Base-by-base conservation (phyloP, 2,329 filamentous ascomycete species). In the Neoarthrinium moseri region DNA sequence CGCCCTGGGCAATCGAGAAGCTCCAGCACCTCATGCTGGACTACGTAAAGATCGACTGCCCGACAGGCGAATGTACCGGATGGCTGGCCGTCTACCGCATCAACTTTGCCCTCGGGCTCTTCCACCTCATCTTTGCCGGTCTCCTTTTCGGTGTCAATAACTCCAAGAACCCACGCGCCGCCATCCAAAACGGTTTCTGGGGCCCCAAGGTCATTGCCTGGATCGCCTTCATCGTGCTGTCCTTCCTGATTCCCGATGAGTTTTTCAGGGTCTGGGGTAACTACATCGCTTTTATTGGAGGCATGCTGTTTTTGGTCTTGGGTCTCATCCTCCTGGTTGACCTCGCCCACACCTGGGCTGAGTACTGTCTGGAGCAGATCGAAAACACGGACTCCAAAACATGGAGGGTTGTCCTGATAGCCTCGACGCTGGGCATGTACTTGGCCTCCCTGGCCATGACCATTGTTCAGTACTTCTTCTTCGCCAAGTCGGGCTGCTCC, bases 101-200 rank as follows among this genome's bases (percentile, higher is more conserved):
- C 77, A 97, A 96, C 73, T 99, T 97, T 63, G 91, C 91, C 12
- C 87, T 99, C 45, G 94, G 91, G 24, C 75, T 96, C 43, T 96
- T 99, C 72, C 94, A 99, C 68, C 77, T 95, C 37, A 77, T 96
- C 52, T 82, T 97, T 57, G 91, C 89, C 4, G 72, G 90, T 39
- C 77, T 96, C 50, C 79, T 99, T 35, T 76, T 97, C 45, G 94
- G 94, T 42, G 91, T 99, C 42, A 83, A 81, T 43, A 90, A 84
- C 38, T 94, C 91, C 20, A 94, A 89, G 66, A 88, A 95, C 64
- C 87, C 87, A 35, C 86, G 94, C 53, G 91, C 94, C 2, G 80
- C 83, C 15, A 80, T 99, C 44, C 94, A 99, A 64, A 99, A 99
- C 70, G 94, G 92, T n/a, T 99, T 90, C 69, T 99, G 94, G 94